These are phyloP conservation scores for Carex arenaria DNA, from an alignment of 202 grass and related monocot species.

Conservation along the genomic window DNA sequence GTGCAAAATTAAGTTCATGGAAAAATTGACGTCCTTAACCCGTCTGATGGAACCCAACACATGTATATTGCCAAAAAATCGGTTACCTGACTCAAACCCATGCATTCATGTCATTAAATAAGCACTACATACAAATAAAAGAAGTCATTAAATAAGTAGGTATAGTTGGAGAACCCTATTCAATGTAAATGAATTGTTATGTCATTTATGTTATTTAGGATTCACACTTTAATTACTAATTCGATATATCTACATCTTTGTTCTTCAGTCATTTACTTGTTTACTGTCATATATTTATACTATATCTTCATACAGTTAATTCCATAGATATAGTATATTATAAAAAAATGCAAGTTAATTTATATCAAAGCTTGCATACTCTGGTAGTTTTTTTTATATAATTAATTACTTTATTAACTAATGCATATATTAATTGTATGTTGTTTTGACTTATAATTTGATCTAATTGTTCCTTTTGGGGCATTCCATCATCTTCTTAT, in stretches of 20 bases:
- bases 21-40: neutral
- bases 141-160: slow-evolving; percentile 23
- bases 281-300: neutral
- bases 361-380: neutral
- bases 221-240: neutral
- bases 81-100: neutral
- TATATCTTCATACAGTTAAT: neutral
- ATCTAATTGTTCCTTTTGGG: no score
- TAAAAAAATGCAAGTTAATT: neutral
- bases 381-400: no score
- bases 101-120: slow-evolving; percentile 12
- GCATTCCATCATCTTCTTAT: no score
- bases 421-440: no score
- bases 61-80: neutral
- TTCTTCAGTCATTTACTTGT: neutral
- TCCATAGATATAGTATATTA: neutral
- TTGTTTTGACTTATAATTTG: no score
- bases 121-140: neutral
- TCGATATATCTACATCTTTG: neutral
- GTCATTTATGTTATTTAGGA: neutral
- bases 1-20: neutral
- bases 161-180: slow-evolving; percentile 15
- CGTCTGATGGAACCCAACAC: neutral
- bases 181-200: neutral
- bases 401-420: no score